These are phyloP conservation scores for Aureobasidium mangrovei DNA, from an alignment of 2,329 filamentous ascomycete genomes.

Conservation along the genomic window DNA sequence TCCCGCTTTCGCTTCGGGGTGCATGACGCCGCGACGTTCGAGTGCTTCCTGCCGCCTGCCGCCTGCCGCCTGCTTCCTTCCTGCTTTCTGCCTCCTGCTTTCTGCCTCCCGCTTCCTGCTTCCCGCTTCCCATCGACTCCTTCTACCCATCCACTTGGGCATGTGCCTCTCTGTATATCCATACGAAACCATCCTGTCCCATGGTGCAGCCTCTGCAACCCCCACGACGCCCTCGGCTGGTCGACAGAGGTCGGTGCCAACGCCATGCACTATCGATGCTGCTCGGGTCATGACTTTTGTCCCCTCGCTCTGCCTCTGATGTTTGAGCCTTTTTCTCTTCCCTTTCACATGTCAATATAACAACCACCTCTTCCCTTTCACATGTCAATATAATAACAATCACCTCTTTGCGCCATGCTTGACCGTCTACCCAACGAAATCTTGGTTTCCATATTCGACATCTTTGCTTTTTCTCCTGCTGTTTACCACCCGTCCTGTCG, in stretches of 20 bases:
- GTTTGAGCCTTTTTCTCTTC: background rate
- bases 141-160: too few relatives aligned
- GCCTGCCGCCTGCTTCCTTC: background rate
- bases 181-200: too few relatives aligned
- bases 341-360: background rate
- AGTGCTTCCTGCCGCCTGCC: background rate
- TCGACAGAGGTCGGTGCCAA: too few relatives aligned
- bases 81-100: background rate
- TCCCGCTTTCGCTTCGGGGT: slow-evolving; percentile 3
- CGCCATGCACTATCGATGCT: background rate
- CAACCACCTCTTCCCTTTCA: background rate
- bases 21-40: background rate
- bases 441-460: background rate
- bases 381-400: background rate
- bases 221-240: too few relatives aligned
- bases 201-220: too few relatives aligned
- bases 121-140: too few relatives aligned
- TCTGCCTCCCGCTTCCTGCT: too few relatives aligned
- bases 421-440: background rate
- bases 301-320: background rate
- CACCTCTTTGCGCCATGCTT: background rate
- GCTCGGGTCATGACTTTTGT: slow-evolving; percentile 4
- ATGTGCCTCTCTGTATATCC: too few relatives aligned
- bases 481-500: too few relatives aligned
- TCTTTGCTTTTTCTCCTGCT: background rate